Conservation (phyloP, 2,329 filamentous ascomycete genomes). For the Dryadomyces quercivorus region DNA sequence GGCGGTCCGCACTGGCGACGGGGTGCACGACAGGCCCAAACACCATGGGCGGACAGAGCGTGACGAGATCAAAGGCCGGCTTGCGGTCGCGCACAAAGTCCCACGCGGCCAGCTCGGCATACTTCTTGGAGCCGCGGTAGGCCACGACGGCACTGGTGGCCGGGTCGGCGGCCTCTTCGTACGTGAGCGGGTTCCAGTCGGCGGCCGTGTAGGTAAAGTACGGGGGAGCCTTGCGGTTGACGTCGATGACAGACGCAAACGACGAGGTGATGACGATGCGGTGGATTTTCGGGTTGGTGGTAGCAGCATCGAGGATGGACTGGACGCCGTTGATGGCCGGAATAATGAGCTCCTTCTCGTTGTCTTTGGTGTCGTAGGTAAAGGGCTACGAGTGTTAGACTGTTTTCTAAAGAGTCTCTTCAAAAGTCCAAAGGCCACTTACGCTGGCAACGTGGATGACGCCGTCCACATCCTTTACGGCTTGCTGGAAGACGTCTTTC, state of each 20-base stretch:
- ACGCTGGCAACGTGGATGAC: conserved; percentile 21
- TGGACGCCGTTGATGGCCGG: conserved; percentile 33
- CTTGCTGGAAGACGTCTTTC: conserved; percentile 16
- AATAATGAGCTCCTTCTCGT: conserved; percentile 30
- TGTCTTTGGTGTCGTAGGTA: conserved; percentile 27
- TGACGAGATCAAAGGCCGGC: conserved; percentile 34
- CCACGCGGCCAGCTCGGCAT: conserved; percentile 42
- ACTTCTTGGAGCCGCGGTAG: conserved; percentile 43
- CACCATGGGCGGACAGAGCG: conserved; percentile 9
- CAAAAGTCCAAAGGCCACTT: too few species aligned
- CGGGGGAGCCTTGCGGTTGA: conserved; percentile 14
- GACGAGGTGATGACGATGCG: conserved; percentile 17
- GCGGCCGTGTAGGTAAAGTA: conserved; percentile 27
- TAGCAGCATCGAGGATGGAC: conserved; percentile 24
- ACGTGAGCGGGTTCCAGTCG: conserved; percentile 41
- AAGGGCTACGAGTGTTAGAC: conserved; percentile 16
- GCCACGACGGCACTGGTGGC: conserved; percentile 22
- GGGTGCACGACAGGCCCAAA: conserved; percentile 9
- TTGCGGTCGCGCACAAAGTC: conserved; percentile 29
- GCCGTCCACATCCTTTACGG: conserved; percentile 18
- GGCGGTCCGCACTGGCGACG: neutral
- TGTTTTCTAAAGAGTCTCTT: too few species aligned
- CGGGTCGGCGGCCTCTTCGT: conserved; percentile 28
- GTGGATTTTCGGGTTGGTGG: conserved; percentile 15
- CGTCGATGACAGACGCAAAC: conserved; percentile 10